Evolutionary conservation across 495 filamentous ascomycete genomes (phyloP).

Genomic region (Trichoderma parareesei): DNA sequence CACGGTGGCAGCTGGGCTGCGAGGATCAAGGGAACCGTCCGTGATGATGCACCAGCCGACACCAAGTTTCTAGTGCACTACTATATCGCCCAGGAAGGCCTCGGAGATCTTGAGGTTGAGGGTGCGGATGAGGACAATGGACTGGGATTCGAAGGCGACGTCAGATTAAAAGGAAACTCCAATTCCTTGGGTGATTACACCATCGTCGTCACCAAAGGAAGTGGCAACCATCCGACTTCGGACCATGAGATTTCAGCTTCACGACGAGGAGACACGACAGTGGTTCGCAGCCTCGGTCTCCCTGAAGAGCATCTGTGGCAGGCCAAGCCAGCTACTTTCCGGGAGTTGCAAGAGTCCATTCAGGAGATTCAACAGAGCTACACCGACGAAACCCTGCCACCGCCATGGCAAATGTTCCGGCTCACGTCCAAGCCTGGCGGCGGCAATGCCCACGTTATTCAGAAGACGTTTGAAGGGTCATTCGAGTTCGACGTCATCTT

Average conservation of each 20-base stretch:
- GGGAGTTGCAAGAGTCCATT: constrained; percentile 67
- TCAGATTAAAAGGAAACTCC: constrained; percentile 68
- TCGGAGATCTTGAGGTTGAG: constrained; percentile 53
- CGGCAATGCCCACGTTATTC: constrained; percentile 83
- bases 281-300: constrained; percentile 64
- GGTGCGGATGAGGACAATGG: constrained; percentile 36
- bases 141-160: constrained; percentile 60
- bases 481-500: constrained; percentile 96
- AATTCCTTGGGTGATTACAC: constrained; percentile 75
- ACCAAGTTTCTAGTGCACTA: constrained; percentile 73
- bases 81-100: constrained; percentile 71
- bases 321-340: constrained; percentile 71
- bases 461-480: constrained; percentile 83
- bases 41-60: constrained; percentile 51
- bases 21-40: constrained; percentile 73
- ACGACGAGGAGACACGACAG: constrained; percentile 62
- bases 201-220: constrained; percentile 65
- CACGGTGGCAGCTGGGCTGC: constrained; percentile 90
- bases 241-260: constrained; percentile 48
- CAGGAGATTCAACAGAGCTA: constrained; percentile 60
- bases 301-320: constrained; percentile 74
- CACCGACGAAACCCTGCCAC: constrained; percentile 64
- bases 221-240: constrained; percentile 56
- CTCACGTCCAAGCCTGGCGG: constrained; percentile 56
- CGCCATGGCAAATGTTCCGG: constrained; percentile 79